Percentiles rank a stretch among this genome's conserved stretches.
These are phyloP conservation scores for Uncinocarpus reesii DNA, from an alignment of 2,329 filamentous ascomycete genomes.

Conservation along the genomic window DNA sequence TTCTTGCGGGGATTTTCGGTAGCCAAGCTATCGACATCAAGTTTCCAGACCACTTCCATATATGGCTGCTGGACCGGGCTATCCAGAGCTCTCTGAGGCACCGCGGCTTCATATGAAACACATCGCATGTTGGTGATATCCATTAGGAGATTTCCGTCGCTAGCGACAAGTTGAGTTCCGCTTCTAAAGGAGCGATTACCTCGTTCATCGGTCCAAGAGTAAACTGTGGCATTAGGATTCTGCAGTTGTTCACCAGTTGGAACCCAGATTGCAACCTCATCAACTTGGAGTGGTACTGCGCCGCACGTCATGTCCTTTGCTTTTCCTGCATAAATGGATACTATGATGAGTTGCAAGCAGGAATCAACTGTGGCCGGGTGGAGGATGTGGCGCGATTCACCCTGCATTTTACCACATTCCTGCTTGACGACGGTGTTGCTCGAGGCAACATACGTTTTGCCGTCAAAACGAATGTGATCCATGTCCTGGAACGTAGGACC, in stretches of 20 bases:
- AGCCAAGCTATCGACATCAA: not conserved
- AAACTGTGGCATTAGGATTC: not conserved
- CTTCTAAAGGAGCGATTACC: not conserved
- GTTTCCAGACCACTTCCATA: conserved; percentile 8
- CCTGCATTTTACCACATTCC: not conserved
- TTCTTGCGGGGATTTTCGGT: not conserved
- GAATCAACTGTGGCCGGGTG: conserved; percentile 1
- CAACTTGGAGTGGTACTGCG: conserved; percentile 4
- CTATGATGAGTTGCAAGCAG: conserved; percentile 7
- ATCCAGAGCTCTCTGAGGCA: not conserved
- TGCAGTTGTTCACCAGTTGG: not conserved
- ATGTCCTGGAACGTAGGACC: conserved; percentile 8
- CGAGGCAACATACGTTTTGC: not conserved
- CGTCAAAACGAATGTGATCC: not conserved
- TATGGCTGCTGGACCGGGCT: not conserved
- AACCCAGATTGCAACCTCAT: conserved; percentile 5
- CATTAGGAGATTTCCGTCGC: conserved; percentile 1
- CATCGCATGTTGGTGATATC: not conserved
- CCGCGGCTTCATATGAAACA: conserved; percentile 3
- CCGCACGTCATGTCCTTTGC: not conserved
- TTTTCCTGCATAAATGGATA: not conserved
- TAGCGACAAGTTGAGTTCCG: not conserved
- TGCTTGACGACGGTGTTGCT: not conserved
- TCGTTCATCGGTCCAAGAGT: conserved; percentile 8
- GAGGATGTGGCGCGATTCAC: conserved; percentile 3